Evolutionary conservation across 2,329 filamentous ascomycete genomes (phyloP).

Genomic region (Clonostachys byssicola): DNA sequence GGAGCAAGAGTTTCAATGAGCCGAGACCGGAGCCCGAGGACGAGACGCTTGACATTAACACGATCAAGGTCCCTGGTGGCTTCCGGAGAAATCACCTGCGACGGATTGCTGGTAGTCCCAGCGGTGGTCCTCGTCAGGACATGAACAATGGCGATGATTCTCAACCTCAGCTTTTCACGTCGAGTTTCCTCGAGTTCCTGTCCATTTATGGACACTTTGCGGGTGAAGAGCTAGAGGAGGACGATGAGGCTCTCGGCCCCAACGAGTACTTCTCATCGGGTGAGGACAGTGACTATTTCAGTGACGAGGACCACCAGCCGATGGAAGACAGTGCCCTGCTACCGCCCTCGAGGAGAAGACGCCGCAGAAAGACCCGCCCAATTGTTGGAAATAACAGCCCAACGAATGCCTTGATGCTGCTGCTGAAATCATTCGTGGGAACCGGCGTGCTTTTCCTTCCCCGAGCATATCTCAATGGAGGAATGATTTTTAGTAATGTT

Average conservation of each 20-base stretch:
- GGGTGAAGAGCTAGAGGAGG: constrained; percentile 93
- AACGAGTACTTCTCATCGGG: constrained; percentile 91
- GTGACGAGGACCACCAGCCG: constrained; percentile 69
- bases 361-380: constrained; percentile 71
- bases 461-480: constrained; percentile 89
- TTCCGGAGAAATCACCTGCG: constrained; percentile 89
- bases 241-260: constrained; percentile 81
- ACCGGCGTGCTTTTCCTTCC: constrained; percentile 93
- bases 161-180: constrained; percentile 65
- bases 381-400: constrained; percentile 73
- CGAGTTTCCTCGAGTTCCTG: constrained; percentile 92
- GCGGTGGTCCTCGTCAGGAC: constrained; percentile 9
- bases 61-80: constrained; percentile 89
- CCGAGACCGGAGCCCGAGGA: constrained; percentile 74
- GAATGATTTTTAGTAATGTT: constrained; percentile 93
- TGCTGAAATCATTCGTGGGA: constrained; percentile 97
- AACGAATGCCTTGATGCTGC: constrained; percentile 73
- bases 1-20: constrained; percentile 85
- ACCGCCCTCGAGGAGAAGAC: constrained; percentile 67
- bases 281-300: constrained; percentile 57
- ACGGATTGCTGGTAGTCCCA: constrained; percentile 64
- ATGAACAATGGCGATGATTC: neutral
- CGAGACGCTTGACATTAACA: constrained; percentile 78
- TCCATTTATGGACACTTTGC: constrained; percentile 97
- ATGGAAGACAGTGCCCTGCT: constrained; percentile 85